These are phyloP conservation scores for Chlorella ohadii DNA, from an alignment of 139 green algal species.

Conservation along the genomic window DNA sequence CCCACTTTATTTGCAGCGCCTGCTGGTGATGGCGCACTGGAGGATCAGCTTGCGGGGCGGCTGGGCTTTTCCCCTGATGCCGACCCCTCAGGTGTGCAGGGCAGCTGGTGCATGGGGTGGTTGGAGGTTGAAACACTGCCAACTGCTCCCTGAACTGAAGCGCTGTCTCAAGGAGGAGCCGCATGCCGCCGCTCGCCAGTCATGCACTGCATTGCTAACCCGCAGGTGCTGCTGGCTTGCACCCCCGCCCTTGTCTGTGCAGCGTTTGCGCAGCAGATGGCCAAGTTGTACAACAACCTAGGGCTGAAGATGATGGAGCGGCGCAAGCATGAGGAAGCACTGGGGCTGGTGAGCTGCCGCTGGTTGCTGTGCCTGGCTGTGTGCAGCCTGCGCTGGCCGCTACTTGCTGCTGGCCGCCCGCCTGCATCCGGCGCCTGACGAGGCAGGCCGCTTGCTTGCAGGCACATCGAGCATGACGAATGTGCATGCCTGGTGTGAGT, in stretches of 20 bases:
- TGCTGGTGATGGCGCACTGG: background rate
- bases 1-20: background rate
- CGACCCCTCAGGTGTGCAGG: constrained; percentile 1
- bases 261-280: constrained; percentile 36
- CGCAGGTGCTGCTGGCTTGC: background rate
- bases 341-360: constrained; percentile 19
- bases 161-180: too few relatives aligned
- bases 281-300: constrained; percentile 55
- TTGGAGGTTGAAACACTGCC: too few relatives aligned
- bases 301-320: constrained; percentile 50
- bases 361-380: background rate
- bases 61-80: constrained; percentile 20
- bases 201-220: too few relatives aligned
- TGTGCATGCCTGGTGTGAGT: too few relatives aligned
- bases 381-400: background rate
- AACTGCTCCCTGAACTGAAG: too few relatives aligned
- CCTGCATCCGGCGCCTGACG: too few relatives aligned
- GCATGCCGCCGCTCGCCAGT: too few relatives aligned
- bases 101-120: background rate
- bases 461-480: too few relatives aligned
- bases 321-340: constrained; percentile 37
- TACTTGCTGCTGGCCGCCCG: background rate
- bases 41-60: constrained; percentile 22
- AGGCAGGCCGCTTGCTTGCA: too few relatives aligned
- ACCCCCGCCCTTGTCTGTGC: background rate